Evolutionary conservation across 139 green algal species (phyloP).

Genomic region (Tetraselmis chui): DNA sequence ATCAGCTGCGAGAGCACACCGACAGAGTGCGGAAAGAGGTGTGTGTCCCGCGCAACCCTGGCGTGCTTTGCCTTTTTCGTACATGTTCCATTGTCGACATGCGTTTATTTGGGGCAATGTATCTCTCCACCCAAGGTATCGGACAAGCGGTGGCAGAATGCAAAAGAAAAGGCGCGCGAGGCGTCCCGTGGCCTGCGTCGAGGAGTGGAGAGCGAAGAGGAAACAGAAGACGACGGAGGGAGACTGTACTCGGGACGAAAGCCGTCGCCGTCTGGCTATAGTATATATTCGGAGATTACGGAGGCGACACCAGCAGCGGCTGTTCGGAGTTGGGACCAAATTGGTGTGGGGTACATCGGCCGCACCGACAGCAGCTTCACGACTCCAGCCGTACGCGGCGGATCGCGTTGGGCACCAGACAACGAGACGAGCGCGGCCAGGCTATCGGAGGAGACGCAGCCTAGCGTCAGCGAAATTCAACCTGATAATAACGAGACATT

Average conservation of each 20-base stretch:
- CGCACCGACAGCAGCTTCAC: background rate
- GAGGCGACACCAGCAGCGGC: background rate
- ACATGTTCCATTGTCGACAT: too few species aligned
- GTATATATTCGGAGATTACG: background rate
- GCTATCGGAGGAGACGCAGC: background rate
- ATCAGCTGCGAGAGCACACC: background rate
- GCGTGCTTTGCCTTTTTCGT: too few species aligned
- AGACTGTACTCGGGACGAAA: background rate
- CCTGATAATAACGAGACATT: background rate
- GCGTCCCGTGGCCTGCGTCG: background rate
- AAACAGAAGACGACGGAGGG: background rate
- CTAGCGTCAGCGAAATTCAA: background rate
- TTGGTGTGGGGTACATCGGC: background rate
- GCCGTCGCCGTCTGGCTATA: background rate
- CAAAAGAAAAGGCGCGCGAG: background rate
- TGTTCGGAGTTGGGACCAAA: background rate
- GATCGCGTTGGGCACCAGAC: background rate
- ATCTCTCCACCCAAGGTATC: too few species aligned
- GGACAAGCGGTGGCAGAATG: background rate
- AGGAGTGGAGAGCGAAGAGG: background rate
- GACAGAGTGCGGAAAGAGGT: background rate
- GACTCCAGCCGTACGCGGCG: background rate
- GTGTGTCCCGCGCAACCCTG: too few species aligned
- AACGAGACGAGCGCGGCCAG: background rate
- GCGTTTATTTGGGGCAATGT: too few species aligned